Evolutionary conservation across 1,139 yeast genomes (phyloP).

Genomic region (Candida sojae): DNA sequence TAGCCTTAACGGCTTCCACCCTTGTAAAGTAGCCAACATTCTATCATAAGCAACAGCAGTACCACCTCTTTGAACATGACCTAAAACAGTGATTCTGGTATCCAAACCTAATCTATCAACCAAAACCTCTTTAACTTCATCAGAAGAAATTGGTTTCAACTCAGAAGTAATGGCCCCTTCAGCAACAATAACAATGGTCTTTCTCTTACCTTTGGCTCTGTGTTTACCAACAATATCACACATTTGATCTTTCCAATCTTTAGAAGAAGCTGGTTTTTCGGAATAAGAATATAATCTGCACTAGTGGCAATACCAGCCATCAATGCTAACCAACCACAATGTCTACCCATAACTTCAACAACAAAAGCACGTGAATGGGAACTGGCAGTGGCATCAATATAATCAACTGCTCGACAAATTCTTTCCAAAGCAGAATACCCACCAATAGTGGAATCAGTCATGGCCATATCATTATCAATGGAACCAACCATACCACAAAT

Average conservation of each 20-base stretch:
- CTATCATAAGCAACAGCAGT: conserved; percentile 82
- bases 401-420: conserved; percentile 76
- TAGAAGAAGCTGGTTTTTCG: conserved; percentile 66
- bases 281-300: conserved; percentile 79
- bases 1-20: conserved; percentile 80
- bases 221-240: conserved; percentile 65
- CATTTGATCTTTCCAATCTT: conserved; percentile 68
- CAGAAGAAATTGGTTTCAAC: conserved; percentile 63
- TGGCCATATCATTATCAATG: conserved; percentile 82
- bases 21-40: conserved; percentile 74
- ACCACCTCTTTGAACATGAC: conserved; percentile 88
- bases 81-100: conserved; percentile 76
- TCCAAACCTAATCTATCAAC: conserved; percentile 69
- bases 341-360: conserved; percentile 89
- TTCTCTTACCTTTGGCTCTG: conserved; percentile 71
- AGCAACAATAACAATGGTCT: conserved; percentile 79
- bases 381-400: conserved; percentile 81
- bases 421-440: conserved; percentile 77
- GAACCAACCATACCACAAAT: conserved; percentile 82
- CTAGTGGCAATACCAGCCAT: conserved; percentile 84
- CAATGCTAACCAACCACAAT: conserved; percentile 84
- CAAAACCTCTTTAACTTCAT: conserved; percentile 67
- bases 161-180: conserved; percentile 79
- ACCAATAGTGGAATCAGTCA: conserved; percentile 82
- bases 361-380: conserved; percentile 84